phyloP scores from a whole-genome alignment of 1,139 yeast genomes.

The Pichia norvegensis region DNA sequence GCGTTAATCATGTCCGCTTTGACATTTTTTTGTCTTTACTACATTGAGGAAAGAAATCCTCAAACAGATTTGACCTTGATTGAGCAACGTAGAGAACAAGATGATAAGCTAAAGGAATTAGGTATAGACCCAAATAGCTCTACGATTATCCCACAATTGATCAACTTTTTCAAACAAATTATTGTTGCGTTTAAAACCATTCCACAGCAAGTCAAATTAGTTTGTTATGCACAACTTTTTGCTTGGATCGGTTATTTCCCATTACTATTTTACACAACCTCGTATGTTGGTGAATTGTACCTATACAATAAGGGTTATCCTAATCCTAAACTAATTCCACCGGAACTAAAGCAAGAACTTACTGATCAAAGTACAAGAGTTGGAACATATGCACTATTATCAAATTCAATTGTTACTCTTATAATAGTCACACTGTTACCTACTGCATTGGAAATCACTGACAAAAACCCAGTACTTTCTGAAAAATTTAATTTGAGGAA shows the following conservation, averaged over 20 bases:
- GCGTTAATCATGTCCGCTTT: constrained; percentile 33
- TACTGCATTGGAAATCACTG: constrained; percentile 23
- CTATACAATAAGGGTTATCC: constrained; percentile 30
- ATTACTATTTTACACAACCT: constrained; percentile 41
- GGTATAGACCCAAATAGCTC: constrained; percentile 28
- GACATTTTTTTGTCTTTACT: constrained; percentile 34
- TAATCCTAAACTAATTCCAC: constrained; percentile 37
- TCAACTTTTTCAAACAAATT: constrained; percentile 33
- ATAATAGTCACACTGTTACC: constrained; percentile 35
- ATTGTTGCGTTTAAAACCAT: constrained; percentile 32
- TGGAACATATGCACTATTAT: constrained; percentile 37
- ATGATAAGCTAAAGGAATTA: constrained; percentile 25
- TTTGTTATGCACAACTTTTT: constrained; percentile 40
- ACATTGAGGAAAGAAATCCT: constrained; percentile 40
- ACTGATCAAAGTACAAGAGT: constrained; percentile 35
- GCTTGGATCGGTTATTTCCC: constrained; percentile 50
- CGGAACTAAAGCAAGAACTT: constrained; percentile 27
- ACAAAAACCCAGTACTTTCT: constrained; percentile 9
- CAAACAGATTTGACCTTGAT: constrained; percentile 33
- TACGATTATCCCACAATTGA: constrained; percentile 19
- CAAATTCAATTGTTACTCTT: constrained; percentile 37
- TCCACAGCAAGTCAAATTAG: constrained; percentile 36
- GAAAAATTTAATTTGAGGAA: constrained; percentile 22
- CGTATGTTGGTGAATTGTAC: constrained; percentile 42
- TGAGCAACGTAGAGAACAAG: constrained; percentile 29